Percentiles rank a stretch among this genome's conserved stretches.
Evolutionary conservation across 805 yeast genomes (phyloP).

Genomic region (Pachysolen tannophilus): DNA sequence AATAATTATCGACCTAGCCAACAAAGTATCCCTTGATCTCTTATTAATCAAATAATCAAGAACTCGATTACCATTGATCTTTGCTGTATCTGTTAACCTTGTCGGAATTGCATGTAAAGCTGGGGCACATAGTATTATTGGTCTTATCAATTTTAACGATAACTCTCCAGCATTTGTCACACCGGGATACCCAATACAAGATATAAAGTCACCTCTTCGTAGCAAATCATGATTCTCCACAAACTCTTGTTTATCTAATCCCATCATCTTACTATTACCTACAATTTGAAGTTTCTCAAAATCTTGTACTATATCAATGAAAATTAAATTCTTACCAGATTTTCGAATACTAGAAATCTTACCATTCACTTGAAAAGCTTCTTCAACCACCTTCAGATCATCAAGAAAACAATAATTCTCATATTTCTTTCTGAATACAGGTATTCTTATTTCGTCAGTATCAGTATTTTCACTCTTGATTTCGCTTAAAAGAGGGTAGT

Average conservation of each 20-base stretch:
- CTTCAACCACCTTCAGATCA: constrained; percentile 18
- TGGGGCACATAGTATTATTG: constrained; percentile 53
- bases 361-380: constrained; percentile 37
- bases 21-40: constrained; percentile 34
- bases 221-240: constrained; percentile 30
- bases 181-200: constrained; percentile 65
- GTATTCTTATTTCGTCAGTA: constrained; percentile 23
- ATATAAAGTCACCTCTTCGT: constrained; percentile 66
- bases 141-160: constrained; percentile 50
- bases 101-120: constrained; percentile 68
- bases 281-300: constrained; percentile 50
- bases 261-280: constrained; percentile 43
- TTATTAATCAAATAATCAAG: constrained; percentile 63
- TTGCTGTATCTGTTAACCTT: constrained; percentile 41
- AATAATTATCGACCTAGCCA: constrained; percentile 48
- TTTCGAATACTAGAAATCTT: constrained; percentile 48
- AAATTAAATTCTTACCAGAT: constrained; percentile 62
- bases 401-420: constrained; percentile 13
- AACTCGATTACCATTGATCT: constrained; percentile 60
- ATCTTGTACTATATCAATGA: constrained; percentile 65
- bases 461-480: constrained; percentile 14
- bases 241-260: constrained; percentile 34
- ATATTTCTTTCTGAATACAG: constrained; percentile 28
- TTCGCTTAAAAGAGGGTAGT: constrained; percentile 1
- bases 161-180: constrained; percentile 72